Evolutionary conservation across 1,139 yeast genomes (phyloP).

Genomic region (Spathaspora sp.): DNA sequence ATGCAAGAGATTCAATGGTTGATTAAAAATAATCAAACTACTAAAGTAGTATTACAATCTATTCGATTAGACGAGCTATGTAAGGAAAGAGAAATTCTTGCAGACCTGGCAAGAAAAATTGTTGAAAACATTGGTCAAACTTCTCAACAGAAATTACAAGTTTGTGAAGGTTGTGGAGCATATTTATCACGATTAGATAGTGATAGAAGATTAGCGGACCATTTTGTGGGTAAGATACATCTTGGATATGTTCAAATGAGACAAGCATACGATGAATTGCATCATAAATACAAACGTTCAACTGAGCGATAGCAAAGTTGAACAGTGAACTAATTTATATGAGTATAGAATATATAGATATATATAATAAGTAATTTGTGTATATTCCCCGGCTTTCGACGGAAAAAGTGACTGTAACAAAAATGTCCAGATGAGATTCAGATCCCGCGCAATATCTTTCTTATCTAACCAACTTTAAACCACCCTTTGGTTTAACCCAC

Average conservation of each 20-base stretch:
- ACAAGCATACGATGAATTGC: constrained; percentile 53
- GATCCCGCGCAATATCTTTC: too few species aligned
- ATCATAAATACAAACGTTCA: constrained; percentile 18
- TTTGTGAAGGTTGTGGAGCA: constrained; percentile 91
- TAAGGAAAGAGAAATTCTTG: constrained; percentile 47
- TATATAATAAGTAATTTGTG: too few species aligned
- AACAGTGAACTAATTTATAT: too few species aligned
- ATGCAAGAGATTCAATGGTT: constrained; percentile 67
- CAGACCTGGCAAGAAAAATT: constrained; percentile 55
- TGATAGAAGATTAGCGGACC: constrained; percentile 88
- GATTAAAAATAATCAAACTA: constrained; percentile 48
- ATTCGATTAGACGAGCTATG: constrained; percentile 44
- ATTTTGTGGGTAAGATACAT: constrained; percentile 86
- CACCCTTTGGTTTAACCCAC: background rate
- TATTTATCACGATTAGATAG: constrained; percentile 83
- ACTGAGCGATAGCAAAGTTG: background rate
- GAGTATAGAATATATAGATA: too few species aligned
- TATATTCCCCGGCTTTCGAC: too few species aligned
- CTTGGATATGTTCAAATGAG: constrained; percentile 79
- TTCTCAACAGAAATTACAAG: constrained; percentile 88
- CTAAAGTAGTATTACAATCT: constrained; percentile 51
- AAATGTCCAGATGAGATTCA: too few species aligned
- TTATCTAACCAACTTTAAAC: background rate
- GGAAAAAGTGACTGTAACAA: too few species aligned
- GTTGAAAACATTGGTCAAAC: constrained; percentile 81